These are phyloP conservation scores for Gyrodon lividus DNA, from an alignment of 768 basidiomycete species.

Conservation along the genomic window DNA sequence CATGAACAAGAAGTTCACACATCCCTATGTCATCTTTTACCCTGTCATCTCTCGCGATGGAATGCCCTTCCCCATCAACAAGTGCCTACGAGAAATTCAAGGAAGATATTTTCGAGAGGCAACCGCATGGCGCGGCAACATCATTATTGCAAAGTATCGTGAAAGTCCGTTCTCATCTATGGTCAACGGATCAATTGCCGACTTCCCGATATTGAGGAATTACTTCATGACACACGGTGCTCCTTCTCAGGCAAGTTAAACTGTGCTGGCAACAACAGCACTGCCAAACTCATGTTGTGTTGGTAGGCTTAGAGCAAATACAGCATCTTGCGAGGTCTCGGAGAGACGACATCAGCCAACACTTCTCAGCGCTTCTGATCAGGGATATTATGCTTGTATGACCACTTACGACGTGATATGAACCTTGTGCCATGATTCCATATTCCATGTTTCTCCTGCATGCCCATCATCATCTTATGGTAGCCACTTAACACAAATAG, in stretches of 20 bases:
- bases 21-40: slow-evolving; percentile 82
- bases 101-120: slow-evolving; percentile 58
- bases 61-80: slow-evolving; percentile 81
- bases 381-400: slow-evolving; percentile 24
- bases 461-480: slow-evolving; percentile 22
- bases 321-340: slow-evolving; percentile 8
- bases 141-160: slow-evolving; percentile 70
- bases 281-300: slow-evolving; percentile 19
- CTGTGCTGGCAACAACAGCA: slow-evolving; percentile 16
- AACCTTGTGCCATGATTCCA: slow-evolving; percentile 8
- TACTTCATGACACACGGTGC: slow-evolving; percentile 68
- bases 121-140: slow-evolving; percentile 76
- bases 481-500: slow-evolving; percentile 6
- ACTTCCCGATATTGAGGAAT: slow-evolving; percentile 80
- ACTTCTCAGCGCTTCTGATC: slow-evolving; percentile 5
- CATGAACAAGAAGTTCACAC: slow-evolving; percentile 75
- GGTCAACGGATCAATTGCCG: slow-evolving; percentile 78
- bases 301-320: slow-evolving; percentile 27
- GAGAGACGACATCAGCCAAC: not conserved
- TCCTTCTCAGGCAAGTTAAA: slow-evolving; percentile 40
- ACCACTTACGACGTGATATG: slow-evolving; percentile 27
- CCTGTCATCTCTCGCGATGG: slow-evolving; percentile 74
- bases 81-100: slow-evolving; percentile 73
- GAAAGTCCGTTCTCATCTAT: slow-evolving; percentile 48
- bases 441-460: slow-evolving; percentile 23